These are phyloP conservation scores for Theobroma grandiflorum DNA, from an alignment of 441 rosid genomes.

Conservation along the genomic window DNA sequence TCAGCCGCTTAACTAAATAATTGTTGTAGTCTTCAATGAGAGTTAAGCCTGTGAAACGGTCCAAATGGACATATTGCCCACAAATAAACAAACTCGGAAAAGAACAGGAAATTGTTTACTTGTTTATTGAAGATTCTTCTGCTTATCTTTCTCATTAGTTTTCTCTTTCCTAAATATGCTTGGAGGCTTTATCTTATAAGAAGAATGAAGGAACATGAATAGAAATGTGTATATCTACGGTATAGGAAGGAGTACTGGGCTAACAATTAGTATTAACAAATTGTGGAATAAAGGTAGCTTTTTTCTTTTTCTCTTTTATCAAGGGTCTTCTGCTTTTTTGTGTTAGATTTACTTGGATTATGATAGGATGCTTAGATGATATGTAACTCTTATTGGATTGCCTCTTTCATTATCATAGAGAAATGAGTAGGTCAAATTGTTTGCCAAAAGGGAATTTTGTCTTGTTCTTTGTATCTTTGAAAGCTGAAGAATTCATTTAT, in stretches of 20 bases:
- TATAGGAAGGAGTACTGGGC: background rate
- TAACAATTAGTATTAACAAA: background rate
- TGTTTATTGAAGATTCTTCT: background rate
- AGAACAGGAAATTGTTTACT: background rate
- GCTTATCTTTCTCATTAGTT: background rate
- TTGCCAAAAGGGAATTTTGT: background rate
- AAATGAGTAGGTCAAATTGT: background rate
- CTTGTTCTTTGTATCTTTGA: background rate
- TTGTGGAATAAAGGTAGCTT: background rate
- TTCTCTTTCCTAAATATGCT: background rate
- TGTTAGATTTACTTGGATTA: background rate
- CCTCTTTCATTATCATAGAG: background rate
- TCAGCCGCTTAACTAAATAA: background rate
- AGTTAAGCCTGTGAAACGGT: background rate
- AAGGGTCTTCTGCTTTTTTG: background rate
- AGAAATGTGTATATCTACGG: background rate
- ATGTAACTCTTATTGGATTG: background rate
- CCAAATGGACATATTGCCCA: background rate
- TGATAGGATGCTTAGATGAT: background rate
- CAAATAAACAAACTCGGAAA: background rate
- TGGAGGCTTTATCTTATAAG: background rate
- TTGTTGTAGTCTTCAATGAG: background rate
- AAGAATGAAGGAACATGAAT: background rate
- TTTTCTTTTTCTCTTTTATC: background rate
- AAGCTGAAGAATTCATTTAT: background rate